A percentile compares a stretch with the other conserved stretches of the same genome.
Conservation (phyloP, 2,329 filamentous ascomycete species). For the Zelopaecilomyces penicillatus region DNA sequence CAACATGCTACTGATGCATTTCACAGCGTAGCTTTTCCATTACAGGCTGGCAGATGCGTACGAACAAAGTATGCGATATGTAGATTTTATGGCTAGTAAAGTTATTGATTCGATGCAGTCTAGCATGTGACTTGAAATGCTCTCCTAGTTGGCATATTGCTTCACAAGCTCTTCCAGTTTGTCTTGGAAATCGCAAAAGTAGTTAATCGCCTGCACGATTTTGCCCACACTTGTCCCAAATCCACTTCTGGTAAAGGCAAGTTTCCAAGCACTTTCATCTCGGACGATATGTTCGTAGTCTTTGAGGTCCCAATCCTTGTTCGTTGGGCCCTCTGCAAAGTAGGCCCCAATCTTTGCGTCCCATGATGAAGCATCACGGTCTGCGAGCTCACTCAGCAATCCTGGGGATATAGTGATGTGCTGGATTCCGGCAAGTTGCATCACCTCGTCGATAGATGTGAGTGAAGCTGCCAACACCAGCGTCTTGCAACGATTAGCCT, state of each 20-base stretch:
- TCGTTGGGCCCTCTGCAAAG: conserved; percentile 21
- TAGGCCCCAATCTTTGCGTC: no score
- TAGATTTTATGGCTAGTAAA: no score
- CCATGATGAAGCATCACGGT: conserved; percentile 21
- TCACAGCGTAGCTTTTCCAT: no score
- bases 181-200: conserved; percentile 48
- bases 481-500: conserved; percentile 31
- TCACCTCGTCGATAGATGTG: conserved; percentile 49
- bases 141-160: conserved; percentile 13
- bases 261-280: conserved; percentile 39
- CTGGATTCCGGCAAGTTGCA: conserved; percentile 47
- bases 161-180: conserved; percentile 35
- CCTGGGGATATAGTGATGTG: conserved; percentile 51
- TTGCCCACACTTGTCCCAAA: conserved; percentile 42
- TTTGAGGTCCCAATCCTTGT: conserved; percentile 17
- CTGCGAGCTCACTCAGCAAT: conserved; percentile 39
- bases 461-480: conserved; percentile 49
- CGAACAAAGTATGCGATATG: no score
- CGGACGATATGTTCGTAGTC: conserved; percentile 17
- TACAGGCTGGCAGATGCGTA: no score
- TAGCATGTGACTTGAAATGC: no score
- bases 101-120: no score
- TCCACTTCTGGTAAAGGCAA: conserved; percentile 41
- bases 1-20: no score
- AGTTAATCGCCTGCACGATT: conserved; percentile 46